Percentiles rank a stretch among this genome's conserved stretches.
Conservation (phyloP, 139 green algal species). For the Ettlia oleoabundans region DNA sequence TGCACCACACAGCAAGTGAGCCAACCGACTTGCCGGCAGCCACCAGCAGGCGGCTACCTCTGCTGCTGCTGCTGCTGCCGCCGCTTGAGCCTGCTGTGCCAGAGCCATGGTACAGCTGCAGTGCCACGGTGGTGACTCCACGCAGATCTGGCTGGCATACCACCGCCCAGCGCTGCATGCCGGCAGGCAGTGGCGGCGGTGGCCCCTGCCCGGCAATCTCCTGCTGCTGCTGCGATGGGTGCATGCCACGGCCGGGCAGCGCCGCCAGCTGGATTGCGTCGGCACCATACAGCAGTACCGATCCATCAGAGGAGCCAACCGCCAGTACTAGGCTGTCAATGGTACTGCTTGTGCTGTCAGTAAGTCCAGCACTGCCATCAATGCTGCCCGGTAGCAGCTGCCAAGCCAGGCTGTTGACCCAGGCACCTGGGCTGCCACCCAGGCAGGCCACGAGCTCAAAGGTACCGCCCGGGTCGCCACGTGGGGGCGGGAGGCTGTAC, state of each 20-base stretch:
- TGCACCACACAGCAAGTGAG: slow-evolving; percentile 12
- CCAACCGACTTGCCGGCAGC: slow-evolving; percentile 25
- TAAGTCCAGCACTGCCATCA: no score
- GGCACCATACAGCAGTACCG: slow-evolving; percentile 37
- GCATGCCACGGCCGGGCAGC: background rate
- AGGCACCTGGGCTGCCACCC: background rate
- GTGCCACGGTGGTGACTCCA: background rate
- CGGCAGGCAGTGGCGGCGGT: background rate
- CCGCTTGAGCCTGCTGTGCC: background rate
- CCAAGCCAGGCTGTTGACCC: slow-evolving; percentile 40
- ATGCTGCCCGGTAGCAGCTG: background rate
- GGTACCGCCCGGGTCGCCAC: background rate
- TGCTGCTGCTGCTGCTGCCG: no score
- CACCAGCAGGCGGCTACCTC: slow-evolving; percentile 24
- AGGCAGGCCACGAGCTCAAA: slow-evolving; percentile 44
- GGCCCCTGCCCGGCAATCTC: background rate
- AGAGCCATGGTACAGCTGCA: background rate
- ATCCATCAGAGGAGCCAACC: slow-evolving; percentile 41
- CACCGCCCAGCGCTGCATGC: slow-evolving; percentile 18
- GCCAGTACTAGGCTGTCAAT: slow-evolving; percentile 34
- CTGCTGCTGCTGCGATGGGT: background rate
- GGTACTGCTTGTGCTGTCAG: no score
- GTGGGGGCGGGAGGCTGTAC: background rate
- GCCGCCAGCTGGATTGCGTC: slow-evolving; percentile 15
- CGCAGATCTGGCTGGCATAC: slow-evolving; percentile 5